These are phyloP conservation scores for Ensete ventricosum DNA, from an alignment of 176 grass and related monocot genomes.

Conservation along the genomic window DNA sequence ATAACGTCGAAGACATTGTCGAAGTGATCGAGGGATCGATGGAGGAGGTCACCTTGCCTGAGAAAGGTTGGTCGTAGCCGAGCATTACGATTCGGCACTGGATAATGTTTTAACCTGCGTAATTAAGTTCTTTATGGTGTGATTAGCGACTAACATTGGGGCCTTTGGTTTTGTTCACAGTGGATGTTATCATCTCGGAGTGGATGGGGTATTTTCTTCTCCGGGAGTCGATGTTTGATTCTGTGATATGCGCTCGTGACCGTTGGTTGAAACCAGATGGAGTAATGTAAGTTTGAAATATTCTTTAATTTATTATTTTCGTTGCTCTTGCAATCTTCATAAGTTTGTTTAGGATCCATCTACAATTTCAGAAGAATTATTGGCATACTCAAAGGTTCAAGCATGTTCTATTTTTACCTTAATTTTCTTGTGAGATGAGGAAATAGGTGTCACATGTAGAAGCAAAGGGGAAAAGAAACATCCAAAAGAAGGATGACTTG, in stretches of 20 bases:
- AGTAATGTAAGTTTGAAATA: constrained; percentile 53
- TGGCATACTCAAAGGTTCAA: neutral
- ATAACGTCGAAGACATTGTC: constrained; percentile 53
- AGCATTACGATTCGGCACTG: neutral
- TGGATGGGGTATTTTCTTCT: constrained; percentile 99
- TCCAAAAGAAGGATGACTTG: neutral
- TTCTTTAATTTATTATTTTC: neutral
- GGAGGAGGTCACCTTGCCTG: constrained; percentile 65
- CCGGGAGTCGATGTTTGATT: constrained; percentile 97
- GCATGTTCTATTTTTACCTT: neutral
- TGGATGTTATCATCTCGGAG: constrained; percentile 96
- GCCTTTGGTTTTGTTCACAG: constrained; percentile 25
- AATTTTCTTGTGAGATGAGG: neutral
- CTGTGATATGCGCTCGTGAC: constrained; percentile 85
- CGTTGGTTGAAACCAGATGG: constrained; percentile 89
- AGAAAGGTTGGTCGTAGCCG: constrained; percentile 51
- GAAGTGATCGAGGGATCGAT: constrained; percentile 90
- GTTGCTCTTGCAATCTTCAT: neutral
- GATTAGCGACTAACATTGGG: neutral
- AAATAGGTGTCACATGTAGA: neutral
- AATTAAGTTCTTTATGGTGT: constrained; percentile 1
- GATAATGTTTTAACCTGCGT: neutral
- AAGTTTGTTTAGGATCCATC: neutral
- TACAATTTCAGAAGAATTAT: neutral
- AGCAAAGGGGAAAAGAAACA: neutral